Base-by-base conservation (phyloP, 306 rosid species). In the Acacia melanoxylon region DNA sequence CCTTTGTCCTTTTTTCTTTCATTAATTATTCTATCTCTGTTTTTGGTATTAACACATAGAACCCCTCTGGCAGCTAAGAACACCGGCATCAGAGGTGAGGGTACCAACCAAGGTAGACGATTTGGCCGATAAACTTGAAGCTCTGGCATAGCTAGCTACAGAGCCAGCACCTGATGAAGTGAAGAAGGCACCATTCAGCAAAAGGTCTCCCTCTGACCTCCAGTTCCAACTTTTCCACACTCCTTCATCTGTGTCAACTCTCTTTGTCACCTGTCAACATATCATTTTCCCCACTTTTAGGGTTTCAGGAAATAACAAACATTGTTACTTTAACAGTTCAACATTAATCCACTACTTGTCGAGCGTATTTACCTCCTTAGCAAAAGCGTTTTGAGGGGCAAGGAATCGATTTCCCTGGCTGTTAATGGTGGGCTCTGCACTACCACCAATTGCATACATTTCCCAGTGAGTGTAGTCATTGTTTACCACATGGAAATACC, bases 371-470 rank as follows among this genome's bases (percentile, higher is more conserved):
- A 93, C 99, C 98, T 95, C 98, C 75, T 95, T 95, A 29, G 98
- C 97, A 85, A 85, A 87, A 76, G 86, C 88, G 87, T 95, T 83
- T 65, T 1, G 59, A 61, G 99, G 99, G 79, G 99, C 99, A 52
- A 95, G 91, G 84, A 90, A 95, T 91, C 99, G 87, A 82, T 95
- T 95, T 72, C 99, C 99, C 81, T 95, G 98, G 89, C 99, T 95
- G 80, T 95, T 93, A 83, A 95, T 93, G 56, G 99, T 95, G 78
- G 99, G 99, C 33, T 92, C 42, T 75, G 99, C 99, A 72, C 99
- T 95, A 71, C 99, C 99, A 71, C 99, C 99, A 54, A 95, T 95
- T 77, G 99, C 99, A 81, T 95, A 95, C 99, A 95, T 95, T 79
- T 80, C 94, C 99, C 99, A 93, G 44, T 95, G 99, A 61, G 98